Evolutionary conservation across 2,329 filamentous ascomycete genomes (phyloP), one percentile per base, ranked within the genome.

Genomic region (Fusarium metavorans): DNA sequence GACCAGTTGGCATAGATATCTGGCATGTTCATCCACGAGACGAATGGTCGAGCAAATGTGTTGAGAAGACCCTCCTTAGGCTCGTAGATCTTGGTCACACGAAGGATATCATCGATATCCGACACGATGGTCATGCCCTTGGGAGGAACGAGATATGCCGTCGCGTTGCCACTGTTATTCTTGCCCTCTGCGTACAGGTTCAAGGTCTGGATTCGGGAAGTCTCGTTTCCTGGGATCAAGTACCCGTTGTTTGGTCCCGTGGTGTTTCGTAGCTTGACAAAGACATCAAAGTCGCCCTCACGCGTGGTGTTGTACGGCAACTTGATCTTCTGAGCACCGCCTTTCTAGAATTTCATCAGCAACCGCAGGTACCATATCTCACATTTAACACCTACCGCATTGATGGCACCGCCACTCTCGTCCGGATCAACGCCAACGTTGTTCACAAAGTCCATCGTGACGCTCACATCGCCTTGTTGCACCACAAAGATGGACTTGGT

Each of bases 1-100:
- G 89, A 91, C 93, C 93, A 95, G 78, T 94, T 94, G 74, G 91
- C 89, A 80, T 94, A 95, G 74, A 95, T 92, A 3, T 91, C 87
- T 0, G 93, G 93, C 94, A 95, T 95, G 82, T 95, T 92, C 86
- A 92, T 86, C 93, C 93, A 95, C 0, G 89, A 87, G 0, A 86
- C 88, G 80, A 94, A 95, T 0, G 92, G 86, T 5, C 90, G 88
- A 0, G 93, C 93, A 78, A 95, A 95, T 0, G 92, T 92, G 83
- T 95, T 95, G 13, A 95, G 85, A 0, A 95, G 85, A 6, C 93
- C 94, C 79, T 95, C 88, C 73, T 91, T 90, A 0, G 93, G 93
- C 57, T 93, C 82, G 81, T 94, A 95, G 80, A 95, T 95, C 82
- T 94, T 94, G 66, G 93, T 95, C 2, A 95, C 84, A n/a, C 93